Evolutionary conservation across 1,284 basidiomycete genomes (phyloP).

Genomic region (Trametes versicolor): DNA sequence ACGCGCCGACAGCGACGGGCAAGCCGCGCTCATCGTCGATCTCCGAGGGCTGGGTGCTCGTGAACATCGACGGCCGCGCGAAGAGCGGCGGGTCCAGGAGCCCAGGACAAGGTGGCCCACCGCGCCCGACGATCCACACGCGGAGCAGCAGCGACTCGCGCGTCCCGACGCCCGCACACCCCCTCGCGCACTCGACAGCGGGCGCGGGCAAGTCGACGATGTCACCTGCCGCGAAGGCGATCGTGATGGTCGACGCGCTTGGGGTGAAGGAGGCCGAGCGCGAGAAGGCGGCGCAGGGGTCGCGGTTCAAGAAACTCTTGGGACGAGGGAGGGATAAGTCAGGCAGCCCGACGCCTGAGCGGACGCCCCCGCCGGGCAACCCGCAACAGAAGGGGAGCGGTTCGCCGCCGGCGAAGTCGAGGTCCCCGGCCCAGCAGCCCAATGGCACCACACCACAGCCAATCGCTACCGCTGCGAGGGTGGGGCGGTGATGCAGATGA

Average conservation of each 20-base stretch:
- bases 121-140: slow-evolving; percentile 30
- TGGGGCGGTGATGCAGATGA: slow-evolving; percentile 5
- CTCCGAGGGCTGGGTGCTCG: slow-evolving; percentile 64
- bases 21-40: slow-evolving; percentile 29
- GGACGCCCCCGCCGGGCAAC: slow-evolving; percentile 7
- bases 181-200: slow-evolving; percentile 27
- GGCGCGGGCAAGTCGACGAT: slow-evolving; percentile 45
- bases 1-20: slow-evolving; percentile 9
- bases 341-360: slow-evolving; percentile 26
- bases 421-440: slow-evolving; percentile 9
- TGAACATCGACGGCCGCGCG: slow-evolving; percentile 62
- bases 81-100: slow-evolving; percentile 8
- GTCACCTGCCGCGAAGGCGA: slow-evolving; percentile 64
- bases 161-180: slow-evolving; percentile 27
- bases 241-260: slow-evolving; percentile 66
- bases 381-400: slow-evolving; percentile 11
- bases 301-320: slow-evolving; percentile 41
- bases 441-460: neutral
- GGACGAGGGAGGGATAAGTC: slow-evolving; percentile 31
- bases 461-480: neutral
- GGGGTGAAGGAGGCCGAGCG: slow-evolving; percentile 54
- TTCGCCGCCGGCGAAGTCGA: slow-evolving; percentile 7
- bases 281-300: slow-evolving; percentile 38
- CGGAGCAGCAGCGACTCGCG: slow-evolving; percentile 43
- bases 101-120: slow-evolving; percentile 10